Evolutionary conservation across 2,329 filamentous ascomycete species (phyloP), one percentile per base, ranked within the genome.

Genomic region (Exophiala sideris): DNA sequence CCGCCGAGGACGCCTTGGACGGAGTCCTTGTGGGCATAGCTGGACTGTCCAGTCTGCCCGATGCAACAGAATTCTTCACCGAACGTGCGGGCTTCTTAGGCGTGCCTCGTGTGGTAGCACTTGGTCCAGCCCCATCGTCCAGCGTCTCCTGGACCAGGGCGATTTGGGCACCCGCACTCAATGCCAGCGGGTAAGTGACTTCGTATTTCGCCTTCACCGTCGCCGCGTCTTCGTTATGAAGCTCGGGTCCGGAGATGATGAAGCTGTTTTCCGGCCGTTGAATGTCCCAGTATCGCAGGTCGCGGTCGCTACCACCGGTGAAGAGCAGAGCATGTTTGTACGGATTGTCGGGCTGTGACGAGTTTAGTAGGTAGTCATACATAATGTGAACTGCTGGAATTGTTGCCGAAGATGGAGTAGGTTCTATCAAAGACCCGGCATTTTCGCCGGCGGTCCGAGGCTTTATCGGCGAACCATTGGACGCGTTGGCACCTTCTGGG

Each of bases 231-330:
- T 76, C 71, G 53, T 83, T 82, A 9, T 91, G 76, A 20, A 62
- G 54, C 39, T 57, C 54, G 1, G 62, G 63, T 0, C 92, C 92
- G 67, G 88, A 95, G 60, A 95, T 86, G 11, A 96, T 81, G 52
- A 80, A 78, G 38, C 89, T 96, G 55, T 84, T 82, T 66, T 96
- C 90, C 8, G 89, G 79, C 8, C 85, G 85, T 8, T 83, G 79
- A 11, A 94, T 79, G 67, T 99, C 92, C 94, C 94, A 99, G 72
- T 95, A 97, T 8, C 94, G 84, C 14, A 99, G 81, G 70, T 89
- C 94, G 72, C 88, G 89, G 70, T 97, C 94, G 9, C 88, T 88
- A 0, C 92, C 92, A 14, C 87, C 91, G 0, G 90, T 94, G 35
- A 99, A 75, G 44, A 96, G 82, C 68, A 94, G 96, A 0, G 89